These are phyloP conservation scores for Aspergillus ochraceoroseus DNA, from an alignment of 2,329 filamentous ascomycete species.

Conservation along the genomic window DNA sequence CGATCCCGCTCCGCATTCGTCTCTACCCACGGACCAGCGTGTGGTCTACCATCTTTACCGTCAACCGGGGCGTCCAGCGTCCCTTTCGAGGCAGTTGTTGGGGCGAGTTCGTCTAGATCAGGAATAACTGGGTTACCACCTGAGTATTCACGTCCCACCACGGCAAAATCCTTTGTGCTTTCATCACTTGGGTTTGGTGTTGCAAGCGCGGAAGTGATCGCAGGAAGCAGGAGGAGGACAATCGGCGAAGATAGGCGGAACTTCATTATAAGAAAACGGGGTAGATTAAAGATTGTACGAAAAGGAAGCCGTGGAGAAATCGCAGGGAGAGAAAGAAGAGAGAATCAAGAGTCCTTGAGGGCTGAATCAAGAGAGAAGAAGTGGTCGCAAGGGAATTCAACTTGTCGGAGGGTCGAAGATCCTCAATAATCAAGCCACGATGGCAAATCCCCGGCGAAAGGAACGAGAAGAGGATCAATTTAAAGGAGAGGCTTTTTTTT, in stretches of 20 bases:
- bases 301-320: background rate
- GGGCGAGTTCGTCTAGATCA: slow-evolving; percentile 19
- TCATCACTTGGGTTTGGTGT: slow-evolving; percentile 19
- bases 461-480: no score
- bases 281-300: slow-evolving; percentile 3
- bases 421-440: slow-evolving; percentile 16
- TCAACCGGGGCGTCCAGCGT: slow-evolving; percentile 85
- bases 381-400: background rate
- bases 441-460: slow-evolving; percentile 5
- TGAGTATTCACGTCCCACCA: slow-evolving; percentile 14
- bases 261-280: slow-evolving; percentile 30
- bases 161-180: slow-evolving; percentile 11
- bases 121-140: slow-evolving; percentile 17
- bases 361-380: slow-evolving; percentile 3
- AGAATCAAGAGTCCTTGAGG: background rate
- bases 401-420: slow-evolving; percentile 6
- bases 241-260: slow-evolving; percentile 30
- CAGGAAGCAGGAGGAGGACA: slow-evolving; percentile 35
- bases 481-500: no score
- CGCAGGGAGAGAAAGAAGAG: background rate
- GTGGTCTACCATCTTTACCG: slow-evolving; percentile 88
- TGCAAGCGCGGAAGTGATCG: slow-evolving; percentile 28
- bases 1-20: slow-evolving; percentile 46
- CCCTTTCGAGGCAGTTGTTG: slow-evolving; percentile 42
- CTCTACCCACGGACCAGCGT: slow-evolving; percentile 69